These are phyloP conservation scores for Leonotis leonurus DNA, from an alignment of 257 asterid genomes.

Conservation along the genomic window DNA sequence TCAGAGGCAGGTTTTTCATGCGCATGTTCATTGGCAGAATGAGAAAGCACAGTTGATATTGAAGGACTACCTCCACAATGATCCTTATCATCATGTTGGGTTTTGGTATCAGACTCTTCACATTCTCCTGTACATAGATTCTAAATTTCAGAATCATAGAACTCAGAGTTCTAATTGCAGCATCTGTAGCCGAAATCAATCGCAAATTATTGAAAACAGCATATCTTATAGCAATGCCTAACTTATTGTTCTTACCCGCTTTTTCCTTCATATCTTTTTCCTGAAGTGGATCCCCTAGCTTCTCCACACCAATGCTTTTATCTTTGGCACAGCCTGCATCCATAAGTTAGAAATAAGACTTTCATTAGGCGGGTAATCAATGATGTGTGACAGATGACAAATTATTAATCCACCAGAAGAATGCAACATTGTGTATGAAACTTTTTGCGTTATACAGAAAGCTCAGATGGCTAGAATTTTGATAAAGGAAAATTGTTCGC, in stretches of 20 bases:
- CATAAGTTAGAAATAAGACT: neutral
- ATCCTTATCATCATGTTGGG: constrained; percentile 6
- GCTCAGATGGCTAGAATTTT: neutral
- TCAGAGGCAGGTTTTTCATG: too few species aligned
- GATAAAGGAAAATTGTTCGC: neutral
- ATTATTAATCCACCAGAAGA: neutral
- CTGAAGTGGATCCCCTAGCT: constrained; percentile 19
- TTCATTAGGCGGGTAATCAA: neutral
- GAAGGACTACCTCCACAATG: constrained; percentile 16
- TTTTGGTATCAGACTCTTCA: constrained; percentile 16
- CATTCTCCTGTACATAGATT: constrained; percentile 16
- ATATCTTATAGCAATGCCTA: constrained; percentile 19
- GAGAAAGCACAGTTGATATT: constrained; percentile 21
- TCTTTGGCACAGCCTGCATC: constrained; percentile 16
- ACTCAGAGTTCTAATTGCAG: constrained; percentile 8
- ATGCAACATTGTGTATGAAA: neutral
- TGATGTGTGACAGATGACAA: neutral
- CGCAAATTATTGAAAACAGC: neutral
- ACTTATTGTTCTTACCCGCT: constrained; percentile 9
- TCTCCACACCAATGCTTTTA: constrained; percentile 15
- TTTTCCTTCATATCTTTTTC: constrained; percentile 8
- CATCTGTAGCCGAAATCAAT: constrained; percentile 4
- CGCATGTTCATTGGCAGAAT: too few species aligned
- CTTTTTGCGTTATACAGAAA: neutral
- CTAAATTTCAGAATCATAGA: constrained; percentile 2